Evolutionary conservation across 1,139 yeast genomes (phyloP).

Genomic region (Zhuliangozyma parablackwelliae): DNA sequence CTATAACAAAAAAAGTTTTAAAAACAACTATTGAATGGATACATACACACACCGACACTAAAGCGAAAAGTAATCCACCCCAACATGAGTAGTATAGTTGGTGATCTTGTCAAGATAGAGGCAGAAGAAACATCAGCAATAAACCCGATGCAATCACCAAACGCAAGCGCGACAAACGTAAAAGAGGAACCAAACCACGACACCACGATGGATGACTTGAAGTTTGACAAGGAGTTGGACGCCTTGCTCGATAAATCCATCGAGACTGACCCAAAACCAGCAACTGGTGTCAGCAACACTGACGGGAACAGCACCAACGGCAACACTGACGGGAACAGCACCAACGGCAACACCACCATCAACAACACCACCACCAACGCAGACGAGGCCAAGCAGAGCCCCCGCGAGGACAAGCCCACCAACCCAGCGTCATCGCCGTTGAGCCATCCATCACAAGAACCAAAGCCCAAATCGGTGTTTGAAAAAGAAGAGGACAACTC

Average conservation of each 20-base stretch:
- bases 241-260: conserved; percentile 7
- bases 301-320: neutral
- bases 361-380: neutral
- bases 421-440: neutral
- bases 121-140: conserved; percentile 2
- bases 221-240: conserved; percentile 26
- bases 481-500: conserved; percentile 23
- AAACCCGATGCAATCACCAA: conserved; percentile 1
- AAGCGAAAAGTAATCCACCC: neutral
- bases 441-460: conserved; percentile 4
- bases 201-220: conserved; percentile 22
- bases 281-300: neutral
- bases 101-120: conserved; percentile 6
- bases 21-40: no score
- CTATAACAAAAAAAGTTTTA: no score
- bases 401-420: neutral
- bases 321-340: neutral
- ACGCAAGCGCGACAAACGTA: conserved; percentile 1
- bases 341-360: neutral
- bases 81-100: conserved; percentile 10
- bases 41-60: no score
- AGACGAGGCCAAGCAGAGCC: neutral
- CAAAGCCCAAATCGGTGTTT: conserved; percentile 10
- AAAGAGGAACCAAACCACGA: conserved; percentile 12
- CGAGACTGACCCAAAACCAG: no score